Evolutionary conservation across 169 alveolate genomes (phyloP), one percentile per base, ranked within the genome.

Genomic region (Amoebophrya sp.): DNA sequence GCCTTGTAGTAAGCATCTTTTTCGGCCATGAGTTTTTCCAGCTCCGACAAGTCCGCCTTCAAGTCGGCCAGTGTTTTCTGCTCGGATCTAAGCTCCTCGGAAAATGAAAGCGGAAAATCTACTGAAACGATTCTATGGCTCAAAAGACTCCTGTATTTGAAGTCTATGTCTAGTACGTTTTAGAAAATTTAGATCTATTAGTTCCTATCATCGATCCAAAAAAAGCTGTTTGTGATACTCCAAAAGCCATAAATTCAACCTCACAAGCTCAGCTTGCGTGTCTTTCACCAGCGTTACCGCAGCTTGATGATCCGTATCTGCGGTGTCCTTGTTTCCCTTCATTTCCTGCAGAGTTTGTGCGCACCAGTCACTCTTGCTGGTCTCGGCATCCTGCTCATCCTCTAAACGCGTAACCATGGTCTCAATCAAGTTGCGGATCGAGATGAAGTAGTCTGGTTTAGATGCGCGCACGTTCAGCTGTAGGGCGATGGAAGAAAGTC

Each of bases 301-400:
- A 10, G 12, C 83, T 36, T 65, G 83, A 36, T 65, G 83, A 36
- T 65, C 83, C 36, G 83, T 65, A 36, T 65, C 83, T 1, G 83
- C 83, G n/a, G 18, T 36, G 83, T 65, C 83, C 3, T 29, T 6
- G 83, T 1, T 18, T 1, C 83, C 83, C 83, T 65, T 65, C 83
- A 65, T 65, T 36, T 65, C n/a, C 83, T 65, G 83, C 36, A 65
- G 83, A 36, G 33, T 12, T 0, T 6, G 36, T 10, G 83, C 83
- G 83, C 83, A 65, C 83, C 83, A 65, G 83, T 65, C 83, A 36
- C 38, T 26, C 83, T 65, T 65, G 2, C 38, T 26, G 83, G 83
- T 65, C 83, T 65, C 83, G 33, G 83, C 83, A 10, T 65, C 83
- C 83, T 65, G 83, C n/a, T 65, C 83, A 36, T 65, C 83, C 26